phyloP scores from a whole-genome alignment of 2,329 filamentous ascomycete species.

The Paracoccidioides brasiliensis region DNA sequence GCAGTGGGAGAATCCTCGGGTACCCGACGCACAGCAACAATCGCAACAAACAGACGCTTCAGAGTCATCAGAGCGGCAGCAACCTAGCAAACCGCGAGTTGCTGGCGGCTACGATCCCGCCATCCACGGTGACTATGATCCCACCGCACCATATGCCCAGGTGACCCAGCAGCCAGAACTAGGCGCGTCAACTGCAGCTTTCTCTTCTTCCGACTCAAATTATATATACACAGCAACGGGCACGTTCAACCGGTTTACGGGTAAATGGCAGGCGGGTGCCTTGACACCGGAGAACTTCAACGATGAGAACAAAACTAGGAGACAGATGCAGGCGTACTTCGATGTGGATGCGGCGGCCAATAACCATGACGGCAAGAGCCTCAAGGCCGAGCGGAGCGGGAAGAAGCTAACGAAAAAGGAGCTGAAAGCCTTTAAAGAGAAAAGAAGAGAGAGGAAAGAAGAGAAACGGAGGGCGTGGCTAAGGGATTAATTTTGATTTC shows the following conservation, averaged over 20 bases:
- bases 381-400: conserved; percentile 78
- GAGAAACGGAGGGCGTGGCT: conserved; percentile 90
- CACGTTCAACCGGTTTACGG: conserved; percentile 85
- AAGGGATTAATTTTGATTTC: conserved; percentile 48
- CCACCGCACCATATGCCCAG: conserved; percentile 85
- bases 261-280: conserved; percentile 59
- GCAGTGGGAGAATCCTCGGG: conserved; percentile 79
- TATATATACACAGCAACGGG: conserved; percentile 53
- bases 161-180: conserved; percentile 24
- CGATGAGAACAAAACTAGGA: conserved; percentile 72
- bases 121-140: conserved; percentile 93
- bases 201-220: conserved; percentile 27
- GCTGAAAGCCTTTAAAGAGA: conserved; percentile 83
- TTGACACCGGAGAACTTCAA: conserved; percentile 62
- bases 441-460: conserved; percentile 77
- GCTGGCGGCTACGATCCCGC: conserved; percentile 80
- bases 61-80: conserved; percentile 17
- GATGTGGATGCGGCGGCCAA: conserved; percentile 92
- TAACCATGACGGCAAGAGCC: conserved; percentile 72
- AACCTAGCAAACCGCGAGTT: conserved; percentile 27
- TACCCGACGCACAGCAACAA: conserved; percentile 34
- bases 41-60: conserved; percentile 15
- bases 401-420: conserved; percentile 78
- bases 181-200: conserved; percentile 19
- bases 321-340: conserved; percentile 91